Evolutionary conservation across 2,329 filamentous ascomycete genomes (phyloP), one percentile per base, ranked within the genome.

Genomic region (Botrytis aclada): DNA sequence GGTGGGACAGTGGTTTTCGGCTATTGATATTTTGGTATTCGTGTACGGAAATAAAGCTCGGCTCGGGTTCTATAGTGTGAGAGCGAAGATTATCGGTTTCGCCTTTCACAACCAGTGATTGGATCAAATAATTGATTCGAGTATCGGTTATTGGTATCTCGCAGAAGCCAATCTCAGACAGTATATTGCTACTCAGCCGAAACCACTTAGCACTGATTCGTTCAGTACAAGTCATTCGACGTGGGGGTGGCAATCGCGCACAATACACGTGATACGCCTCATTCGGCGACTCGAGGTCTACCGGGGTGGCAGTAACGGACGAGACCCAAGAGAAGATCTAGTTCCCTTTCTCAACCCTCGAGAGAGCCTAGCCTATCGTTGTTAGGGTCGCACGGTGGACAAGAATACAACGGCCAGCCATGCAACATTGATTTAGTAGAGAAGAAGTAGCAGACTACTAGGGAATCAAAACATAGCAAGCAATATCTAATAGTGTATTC

Each of bases 171-270:
- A 64, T 51, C n/a, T 22, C n/a, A 25, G 18, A 56, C 47, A 25
- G 65, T 47, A 56, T 32, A 56, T 43, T 32, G 41, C 62, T 29
- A 34, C 29, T 25, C 34, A n/a, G 22, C 18, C 58, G 41, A 41
- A 67, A 37, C 29, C 37, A n/a, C 8, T 54, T 29, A 67, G 25
- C 64, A 16, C 64, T 54, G 9, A 56, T 56, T 43, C 9, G 37
- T 67, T 20, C 47, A 56, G 29, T 25, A 7, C 9, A 56, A 67
- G 34, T 25, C 18, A 32, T 9, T 25, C 18, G 47, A 16, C 34
- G 65, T 69, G 65, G 65, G 64, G 65, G 65, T 69, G n/a, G 18
- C n/a, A 56, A 56, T 39, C 9, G 39, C 25, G 14, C 20, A 32
- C 22, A 69, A 14, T 5, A 56, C 51, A 69, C 65, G 18, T 29